Evolutionary conservation across 2,329 filamentous ascomycete genomes (phyloP).

Genomic region (Fusarium continuum): DNA sequence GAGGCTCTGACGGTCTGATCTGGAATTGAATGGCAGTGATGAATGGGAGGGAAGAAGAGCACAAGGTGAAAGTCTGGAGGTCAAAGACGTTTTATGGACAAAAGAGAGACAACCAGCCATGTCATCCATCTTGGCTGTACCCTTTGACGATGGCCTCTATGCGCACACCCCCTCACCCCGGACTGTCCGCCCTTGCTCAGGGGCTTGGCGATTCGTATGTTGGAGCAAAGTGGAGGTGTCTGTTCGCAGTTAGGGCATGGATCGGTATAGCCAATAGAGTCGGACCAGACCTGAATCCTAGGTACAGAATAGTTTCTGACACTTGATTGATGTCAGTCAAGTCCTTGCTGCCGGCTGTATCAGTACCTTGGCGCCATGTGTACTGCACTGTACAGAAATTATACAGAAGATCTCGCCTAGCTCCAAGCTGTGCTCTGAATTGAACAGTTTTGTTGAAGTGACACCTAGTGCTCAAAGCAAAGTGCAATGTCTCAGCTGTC

Average conservation of each 20-base stretch:
- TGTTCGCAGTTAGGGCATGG: constrained; percentile 25
- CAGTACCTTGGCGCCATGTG: not conserved
- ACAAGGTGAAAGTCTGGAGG: constrained; percentile 7
- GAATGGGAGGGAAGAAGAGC: constrained; percentile 4
- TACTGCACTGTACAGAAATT: not conserved
- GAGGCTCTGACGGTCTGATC: constrained; percentile 1
- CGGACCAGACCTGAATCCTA: not conserved
- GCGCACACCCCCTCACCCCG: constrained; percentile 27
- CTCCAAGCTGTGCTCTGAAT: not conserved
- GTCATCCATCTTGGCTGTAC: constrained; percentile 20
- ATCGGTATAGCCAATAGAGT: constrained; percentile 11
- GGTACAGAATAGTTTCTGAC: constrained; percentile 18
- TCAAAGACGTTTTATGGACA: constrained; percentile 35
- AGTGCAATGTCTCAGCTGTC: constrained; percentile 5
- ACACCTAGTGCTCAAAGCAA: not conserved
- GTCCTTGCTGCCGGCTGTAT: constrained; percentile 1
- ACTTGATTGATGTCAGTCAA: constrained; percentile 27
- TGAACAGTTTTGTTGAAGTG: not conserved
- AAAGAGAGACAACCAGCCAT: constrained; percentile 8
- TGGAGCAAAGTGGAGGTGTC: constrained; percentile 16
- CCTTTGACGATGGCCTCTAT: constrained; percentile 17
- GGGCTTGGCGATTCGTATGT: constrained; percentile 28
- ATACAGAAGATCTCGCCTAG: not conserved
- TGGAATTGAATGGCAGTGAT: constrained; percentile 14
- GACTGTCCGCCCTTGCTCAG: constrained; percentile 22